Evolutionary conservation across 139 green algal genomes (phyloP).

Genomic region (Closterium sp.): DNA sequence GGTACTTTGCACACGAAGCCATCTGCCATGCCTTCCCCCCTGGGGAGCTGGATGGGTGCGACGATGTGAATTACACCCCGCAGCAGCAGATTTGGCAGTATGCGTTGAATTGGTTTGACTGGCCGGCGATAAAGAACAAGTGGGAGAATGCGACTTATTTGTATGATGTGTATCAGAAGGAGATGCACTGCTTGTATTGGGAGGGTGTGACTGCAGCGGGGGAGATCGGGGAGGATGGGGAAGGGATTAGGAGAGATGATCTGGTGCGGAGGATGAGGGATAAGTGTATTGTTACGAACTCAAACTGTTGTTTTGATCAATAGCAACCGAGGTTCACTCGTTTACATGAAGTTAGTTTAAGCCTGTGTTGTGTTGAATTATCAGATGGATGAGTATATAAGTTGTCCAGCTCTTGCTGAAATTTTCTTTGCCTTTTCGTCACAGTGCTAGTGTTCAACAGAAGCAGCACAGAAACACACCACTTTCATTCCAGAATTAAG

Average conservation of each 20-base stretch:
- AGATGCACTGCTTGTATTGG: neutral
- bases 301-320: neutral
- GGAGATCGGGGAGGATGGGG: neutral
- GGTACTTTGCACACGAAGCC: neutral
- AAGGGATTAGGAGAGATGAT: neutral
- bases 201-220: neutral
- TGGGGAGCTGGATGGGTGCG: neutral
- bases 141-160: neutral
- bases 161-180: neutral
- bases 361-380: too few relatives aligned
- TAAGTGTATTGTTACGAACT: neutral
- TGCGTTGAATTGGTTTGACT: neutral
- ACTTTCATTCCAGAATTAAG: too few relatives aligned
- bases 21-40: neutral
- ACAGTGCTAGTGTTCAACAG: too few relatives aligned
- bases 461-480: too few relatives aligned
- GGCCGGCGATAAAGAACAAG: neutral
- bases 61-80: neutral
- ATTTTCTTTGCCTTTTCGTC: too few relatives aligned
- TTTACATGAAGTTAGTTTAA: too few relatives aligned
- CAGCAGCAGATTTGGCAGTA: neutral
- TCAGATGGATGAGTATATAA: too few relatives aligned
- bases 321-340: neutral
- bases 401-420: too few relatives aligned
- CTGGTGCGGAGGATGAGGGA: neutral